Base-by-base conservation (phyloP, 176 grass and related monocot genomes). In the Thinopyrum elongatum region DNA sequence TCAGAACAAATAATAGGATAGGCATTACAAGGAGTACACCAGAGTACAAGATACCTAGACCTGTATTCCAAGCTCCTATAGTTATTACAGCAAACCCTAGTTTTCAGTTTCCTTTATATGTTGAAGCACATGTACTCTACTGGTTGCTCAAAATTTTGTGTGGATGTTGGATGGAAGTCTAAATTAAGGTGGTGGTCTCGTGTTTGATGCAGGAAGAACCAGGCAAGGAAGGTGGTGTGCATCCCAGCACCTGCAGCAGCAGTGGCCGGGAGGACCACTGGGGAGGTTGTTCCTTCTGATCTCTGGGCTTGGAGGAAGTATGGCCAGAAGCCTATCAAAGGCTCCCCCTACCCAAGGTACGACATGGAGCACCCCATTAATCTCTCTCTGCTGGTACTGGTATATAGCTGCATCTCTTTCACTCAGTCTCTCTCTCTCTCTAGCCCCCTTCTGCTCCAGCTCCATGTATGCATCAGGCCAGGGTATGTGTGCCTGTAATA, bases 301-400 rank as follows among this genome's bases (percentile, higher is more conserved):
- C 97, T 99, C 35, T 99, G 97, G 97, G 97, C 97, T 87, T 99
- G 97, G 97, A 99, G 97, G 89, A 99, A 99, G 86, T 99, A 99
- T 85, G 97, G 97, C 67, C 97, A 99, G 78, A 99, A 99, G 74
- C 97, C 97, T 59, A 99, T 99, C 85, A 99, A 99, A 82, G 97
- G 97, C 66, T 99, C 97, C 42, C 97, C 97, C 22, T 94, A 97
- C 81, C 97, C 97, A 88, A 96, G 97, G 97, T 95, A 82, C 80
- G 87, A 64, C 72, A 87, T 87, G 28, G 39, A 76, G 39, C 69
- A 23, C 35, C 57, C 63, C 26, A 46, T 46, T 74, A 23, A 74
- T 46, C 31, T 65, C 38, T 84, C 7, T 33, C 26, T 46, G 39
- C 21, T 65, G 4, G 23, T 23, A 60, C 12, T 70, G 34, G 21